Conservation (phyloP, 2,329 filamentous ascomycete genomes). For the Zymoseptoria brevis region DNA sequence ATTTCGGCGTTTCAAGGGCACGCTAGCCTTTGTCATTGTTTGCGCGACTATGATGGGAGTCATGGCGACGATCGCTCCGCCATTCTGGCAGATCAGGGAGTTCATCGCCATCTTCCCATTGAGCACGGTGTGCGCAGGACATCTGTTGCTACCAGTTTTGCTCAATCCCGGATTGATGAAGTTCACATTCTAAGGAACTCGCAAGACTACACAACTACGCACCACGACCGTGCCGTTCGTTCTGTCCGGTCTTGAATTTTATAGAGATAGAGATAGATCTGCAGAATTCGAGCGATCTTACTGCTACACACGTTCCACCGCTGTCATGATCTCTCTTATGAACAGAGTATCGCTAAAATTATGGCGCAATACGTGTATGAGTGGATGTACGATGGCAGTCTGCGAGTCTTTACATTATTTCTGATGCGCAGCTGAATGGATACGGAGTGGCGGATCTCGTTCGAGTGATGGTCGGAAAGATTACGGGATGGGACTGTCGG, state of each 20-base stretch:
- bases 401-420: no score
- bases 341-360: no score
- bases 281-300: not conserved
- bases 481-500: no score
- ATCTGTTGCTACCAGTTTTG: slow-evolving; percentile 52
- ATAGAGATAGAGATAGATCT: not conserved
- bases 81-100: slow-evolving; percentile 48
- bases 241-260: not conserved
- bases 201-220: not conserved
- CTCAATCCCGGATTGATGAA: slow-evolving; percentile 58
- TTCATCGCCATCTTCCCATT: slow-evolving; percentile 56
- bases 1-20: slow-evolving; percentile 49
- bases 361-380: no score
- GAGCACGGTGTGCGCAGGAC: slow-evolving; percentile 43
- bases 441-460: no score
- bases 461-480: no score
- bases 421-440: no score
- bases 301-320: not conserved
- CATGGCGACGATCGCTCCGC: slow-evolving; percentile 40
- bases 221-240: not conserved
- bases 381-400: no score
- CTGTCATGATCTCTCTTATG: not conserved
- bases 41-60: slow-evolving; percentile 43
- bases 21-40: slow-evolving; percentile 44
- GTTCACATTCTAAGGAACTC: slow-evolving; percentile 47